phyloP scores from a whole-genome alignment of 495 filamentous ascomycete species.

The Penicillium herquei region DNA sequence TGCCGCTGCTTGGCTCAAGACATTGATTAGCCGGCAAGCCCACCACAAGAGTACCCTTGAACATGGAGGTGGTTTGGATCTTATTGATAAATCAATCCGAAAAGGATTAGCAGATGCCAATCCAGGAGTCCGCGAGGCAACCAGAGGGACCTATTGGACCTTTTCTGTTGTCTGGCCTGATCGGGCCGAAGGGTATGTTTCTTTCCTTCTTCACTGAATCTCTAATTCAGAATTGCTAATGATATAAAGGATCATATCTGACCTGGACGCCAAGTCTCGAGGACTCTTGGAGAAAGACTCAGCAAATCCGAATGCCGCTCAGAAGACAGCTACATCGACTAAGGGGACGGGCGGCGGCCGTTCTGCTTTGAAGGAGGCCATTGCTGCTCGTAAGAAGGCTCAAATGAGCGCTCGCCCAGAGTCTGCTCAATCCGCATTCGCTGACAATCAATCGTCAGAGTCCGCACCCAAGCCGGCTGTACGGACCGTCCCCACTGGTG shows the following conservation, averaged over 20 bases:
- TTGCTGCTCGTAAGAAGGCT: slow-evolving; percentile 78
- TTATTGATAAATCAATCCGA: slow-evolving; percentile 83
- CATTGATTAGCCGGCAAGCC: slow-evolving; percentile 71
- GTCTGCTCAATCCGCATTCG: slow-evolving; percentile 64
- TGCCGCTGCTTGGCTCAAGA: slow-evolving; percentile 79
- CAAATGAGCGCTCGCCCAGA: slow-evolving; percentile 63
- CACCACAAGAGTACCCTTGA: slow-evolving; percentile 80
- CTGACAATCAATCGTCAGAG: slow-evolving; percentile 41
- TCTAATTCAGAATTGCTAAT: slow-evolving; percentile 24
- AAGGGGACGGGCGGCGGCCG: slow-evolving; percentile 50
- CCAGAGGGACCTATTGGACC: slow-evolving; percentile 81
- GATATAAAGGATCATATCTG: slow-evolving; percentile 63
- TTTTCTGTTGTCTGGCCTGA: slow-evolving; percentile 76
- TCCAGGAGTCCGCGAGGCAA: slow-evolving; percentile 78
- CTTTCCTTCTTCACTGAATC: background rate
- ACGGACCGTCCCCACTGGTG: slow-evolving; percentile 33
- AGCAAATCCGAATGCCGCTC: slow-evolving; percentile 70
- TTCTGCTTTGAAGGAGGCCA: slow-evolving; percentile 69
- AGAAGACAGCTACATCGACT: slow-evolving; percentile 33
- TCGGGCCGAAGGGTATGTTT: slow-evolving; percentile 66
- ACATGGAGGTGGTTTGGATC: slow-evolving; percentile 74
- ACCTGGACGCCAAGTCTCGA: slow-evolving; percentile 71
- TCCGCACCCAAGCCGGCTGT: slow-evolving; percentile 32
- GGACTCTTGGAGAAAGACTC: slow-evolving; percentile 74
- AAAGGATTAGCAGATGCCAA: slow-evolving; percentile 85